Evolutionary conservation across 2,329 filamentous ascomycete species (phyloP).

Genomic region (Colletotrichum neosansevieriae): DNA sequence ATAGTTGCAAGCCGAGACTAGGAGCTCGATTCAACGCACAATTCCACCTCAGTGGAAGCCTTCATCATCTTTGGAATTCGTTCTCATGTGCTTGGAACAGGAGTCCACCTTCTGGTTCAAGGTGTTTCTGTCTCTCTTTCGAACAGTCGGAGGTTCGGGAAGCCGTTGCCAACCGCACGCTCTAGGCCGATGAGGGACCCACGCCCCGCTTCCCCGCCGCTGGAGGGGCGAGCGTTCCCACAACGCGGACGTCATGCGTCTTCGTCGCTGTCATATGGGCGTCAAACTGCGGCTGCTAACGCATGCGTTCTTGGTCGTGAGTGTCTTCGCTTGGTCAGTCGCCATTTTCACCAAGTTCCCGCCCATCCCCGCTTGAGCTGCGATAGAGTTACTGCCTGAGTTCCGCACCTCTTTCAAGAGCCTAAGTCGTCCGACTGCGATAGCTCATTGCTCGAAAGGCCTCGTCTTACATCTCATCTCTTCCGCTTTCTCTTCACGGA

Average conservation of each 20-base stretch:
- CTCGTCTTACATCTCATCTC: neutral
- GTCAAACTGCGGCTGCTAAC: conserved; percentile 13
- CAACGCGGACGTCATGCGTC: conserved; percentile 30
- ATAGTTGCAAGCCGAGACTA: too few relatives aligned
- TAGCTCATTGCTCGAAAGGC: neutral
- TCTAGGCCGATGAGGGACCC: neutral
- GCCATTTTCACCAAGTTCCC: neutral
- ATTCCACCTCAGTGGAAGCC: too few relatives aligned
- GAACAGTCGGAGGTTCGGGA: conserved; percentile 16
- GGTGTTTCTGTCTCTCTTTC: neutral
- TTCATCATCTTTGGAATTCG: too few relatives aligned
- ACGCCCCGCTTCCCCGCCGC: conserved; percentile 24
- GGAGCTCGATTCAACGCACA: too few relatives aligned
- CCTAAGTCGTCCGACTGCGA: neutral
- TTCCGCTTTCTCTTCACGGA: neutral
- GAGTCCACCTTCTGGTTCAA: too few relatives aligned
- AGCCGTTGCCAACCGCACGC: conserved; percentile 32
- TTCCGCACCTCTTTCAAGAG: neutral
- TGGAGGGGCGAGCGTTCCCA: neutral
- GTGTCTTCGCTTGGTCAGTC: conserved; percentile 27
- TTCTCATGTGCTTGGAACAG: neutral
- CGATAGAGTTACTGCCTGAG: conserved; percentile 5
- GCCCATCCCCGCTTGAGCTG: conserved; percentile 7
- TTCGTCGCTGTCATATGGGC: neutral
- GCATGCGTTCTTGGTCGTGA: neutral